Conservation (phyloP, 2,329 filamentous ascomycete species). For the Rhexocercosporidium sp. region DNA sequence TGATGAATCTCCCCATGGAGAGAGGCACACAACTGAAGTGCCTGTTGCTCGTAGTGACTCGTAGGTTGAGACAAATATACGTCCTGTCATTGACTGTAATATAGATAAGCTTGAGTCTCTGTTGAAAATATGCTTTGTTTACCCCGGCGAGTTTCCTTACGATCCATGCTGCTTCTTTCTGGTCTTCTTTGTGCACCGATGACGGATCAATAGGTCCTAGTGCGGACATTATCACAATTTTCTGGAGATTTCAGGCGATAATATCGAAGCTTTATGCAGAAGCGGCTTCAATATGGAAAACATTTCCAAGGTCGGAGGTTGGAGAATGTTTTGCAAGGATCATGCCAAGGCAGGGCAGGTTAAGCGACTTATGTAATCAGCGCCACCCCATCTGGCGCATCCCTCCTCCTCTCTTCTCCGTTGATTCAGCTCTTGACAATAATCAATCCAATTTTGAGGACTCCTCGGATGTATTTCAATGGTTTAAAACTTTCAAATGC, state of each 20-base stretch:
- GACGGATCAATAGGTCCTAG: constrained; percentile 25
- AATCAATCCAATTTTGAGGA: too few relatives aligned
- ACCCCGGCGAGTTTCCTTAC: constrained; percentile 25
- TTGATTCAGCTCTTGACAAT: too few relatives aligned
- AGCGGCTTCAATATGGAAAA: not conserved
- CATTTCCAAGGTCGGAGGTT: not conserved
- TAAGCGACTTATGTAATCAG: not conserved
- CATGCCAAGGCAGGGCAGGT: not conserved
- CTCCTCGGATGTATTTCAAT: too few relatives aligned
- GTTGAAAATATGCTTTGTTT: constrained; percentile 14
- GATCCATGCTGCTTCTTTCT: constrained; percentile 28
- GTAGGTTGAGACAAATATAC: constrained; percentile 22
- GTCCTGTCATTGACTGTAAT: constrained; percentile 24
- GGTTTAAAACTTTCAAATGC: too few relatives aligned
- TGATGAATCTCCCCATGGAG: constrained; percentile 26
- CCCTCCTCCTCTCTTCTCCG: not conserved
- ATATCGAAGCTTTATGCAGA: not conserved
- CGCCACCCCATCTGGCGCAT: not conserved
- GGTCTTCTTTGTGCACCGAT: constrained; percentile 21
- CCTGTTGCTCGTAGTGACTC: constrained; percentile 25
- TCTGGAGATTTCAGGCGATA: too few relatives aligned
- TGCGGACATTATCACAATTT: constrained; percentile 17
- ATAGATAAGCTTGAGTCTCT: too few relatives aligned
- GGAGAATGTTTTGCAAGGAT: constrained; percentile 2
- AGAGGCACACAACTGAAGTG: constrained; percentile 26